Base-by-base conservation (phyloP, 768 basidiomycete genomes). In the Termitomyces sp. region DNA sequence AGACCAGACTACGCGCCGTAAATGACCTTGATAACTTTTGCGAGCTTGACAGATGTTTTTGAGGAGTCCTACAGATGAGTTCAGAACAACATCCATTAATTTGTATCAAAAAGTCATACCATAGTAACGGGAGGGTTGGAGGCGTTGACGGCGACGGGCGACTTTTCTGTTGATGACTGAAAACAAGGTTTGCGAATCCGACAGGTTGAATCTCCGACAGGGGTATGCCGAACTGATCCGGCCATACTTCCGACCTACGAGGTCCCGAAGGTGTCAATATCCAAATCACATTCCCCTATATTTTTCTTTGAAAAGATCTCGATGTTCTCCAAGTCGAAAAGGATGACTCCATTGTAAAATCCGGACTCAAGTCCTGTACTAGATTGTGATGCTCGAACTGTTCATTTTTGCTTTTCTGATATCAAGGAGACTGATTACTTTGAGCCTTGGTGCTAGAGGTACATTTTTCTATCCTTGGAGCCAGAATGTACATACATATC, bases 11-110 rank as follows among this genome's bases (percentile, higher is more conserved):
- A 23, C 10, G n/a, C 14, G 41, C 14, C 11, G 11, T 32, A 25
- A 47, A 47, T 52, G 63, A 95, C 94, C 91, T 94, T 96, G 80
- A 91, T 87, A 64, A 97, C 94, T 82, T 90, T 94, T 65, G 95
- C 97, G 70, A 98, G 92, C 76, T 98, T 97, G 69, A 97, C 95
- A 66, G 91, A 88, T 61, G 85, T 81, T 87, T 94, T 91, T 72
- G 90, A 84, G 67, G 89, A 83, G 71, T 91, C 90, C 90, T 91
- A 32, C 55, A 44, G 40, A 14, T 0, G 16, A 25, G 8, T 11
- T 48, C 11, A 53, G 55, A 30, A 0, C 5, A 12, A 21, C 12
- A 34, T 11, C 19, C 19, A 3, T 12, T 23, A 6, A 14, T 4
- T 30, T 43, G 9, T 5, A 12, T 0, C 32, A n/a, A 37, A 56